Evolutionary conservation across 108 stramenopile species (phyloP).

Genomic region (Cyclotella choctawhatcheeana): DNA sequence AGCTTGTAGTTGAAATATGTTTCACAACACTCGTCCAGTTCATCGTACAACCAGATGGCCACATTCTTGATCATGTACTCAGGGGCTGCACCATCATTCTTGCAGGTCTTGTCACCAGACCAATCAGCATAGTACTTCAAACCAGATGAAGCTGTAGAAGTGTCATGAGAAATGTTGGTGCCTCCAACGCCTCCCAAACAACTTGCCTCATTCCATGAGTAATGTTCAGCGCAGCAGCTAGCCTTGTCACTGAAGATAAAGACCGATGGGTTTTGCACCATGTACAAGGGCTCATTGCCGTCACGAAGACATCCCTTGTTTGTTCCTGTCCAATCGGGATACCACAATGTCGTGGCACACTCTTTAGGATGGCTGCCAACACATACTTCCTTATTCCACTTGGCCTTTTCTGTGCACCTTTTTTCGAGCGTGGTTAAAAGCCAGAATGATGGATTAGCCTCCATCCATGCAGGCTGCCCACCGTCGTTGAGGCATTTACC

Average conservation of each 20-base stretch:
- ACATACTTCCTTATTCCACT: conserved; percentile 5
- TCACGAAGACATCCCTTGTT: conserved; percentile 2
- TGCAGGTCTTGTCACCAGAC: conserved; percentile 4
- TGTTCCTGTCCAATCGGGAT: conserved; percentile 8
- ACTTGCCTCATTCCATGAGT: background rate
- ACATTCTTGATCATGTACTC: background rate
- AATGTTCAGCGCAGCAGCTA: conserved; percentile 1
- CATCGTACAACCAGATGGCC: background rate
- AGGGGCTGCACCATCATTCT: background rate
- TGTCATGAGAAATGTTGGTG: background rate
- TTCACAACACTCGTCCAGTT: background rate
- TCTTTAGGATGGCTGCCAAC: background rate
- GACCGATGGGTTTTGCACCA: background rate
- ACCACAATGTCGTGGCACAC: background rate
- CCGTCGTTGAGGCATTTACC: conserved; percentile 10
- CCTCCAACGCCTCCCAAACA: background rate
- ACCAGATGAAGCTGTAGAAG: background rate
- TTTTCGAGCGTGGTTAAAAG: background rate
- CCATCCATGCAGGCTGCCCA: conserved; percentile 4
- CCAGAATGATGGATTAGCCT: background rate
- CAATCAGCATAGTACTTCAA: background rate
- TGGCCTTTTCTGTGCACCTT: conserved; percentile 3
- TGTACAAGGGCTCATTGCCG: conserved; percentile 8
- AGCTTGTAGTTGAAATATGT: background rate
- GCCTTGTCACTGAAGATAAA: background rate